Evolutionary conservation across 2,329 filamentous ascomycete genomes (phyloP).

Genomic region (Ceratocystis smalleyi): DNA sequence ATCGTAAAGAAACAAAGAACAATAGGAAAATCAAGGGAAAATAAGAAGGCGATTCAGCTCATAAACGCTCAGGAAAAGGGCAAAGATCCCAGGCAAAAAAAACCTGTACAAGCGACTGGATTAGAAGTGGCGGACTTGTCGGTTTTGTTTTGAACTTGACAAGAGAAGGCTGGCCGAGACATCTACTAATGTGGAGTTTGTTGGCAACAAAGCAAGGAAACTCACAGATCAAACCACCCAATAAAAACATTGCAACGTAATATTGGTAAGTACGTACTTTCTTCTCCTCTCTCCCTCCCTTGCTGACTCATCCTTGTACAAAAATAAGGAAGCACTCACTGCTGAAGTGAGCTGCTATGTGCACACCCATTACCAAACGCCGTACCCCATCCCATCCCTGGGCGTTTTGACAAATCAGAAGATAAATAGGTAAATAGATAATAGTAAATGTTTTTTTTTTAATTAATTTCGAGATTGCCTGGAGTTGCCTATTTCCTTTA

Average conservation of each 20-base stretch:
- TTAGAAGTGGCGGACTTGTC: not conserved
- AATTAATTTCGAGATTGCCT: no score
- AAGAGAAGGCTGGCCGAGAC: slow-evolving; percentile 6
- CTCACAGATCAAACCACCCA: slow-evolving; percentile 1
- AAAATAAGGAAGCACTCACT: no score
- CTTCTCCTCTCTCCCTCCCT: not conserved
- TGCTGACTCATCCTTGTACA: not conserved
- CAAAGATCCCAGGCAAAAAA: not conserved
- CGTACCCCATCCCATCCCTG: not conserved
- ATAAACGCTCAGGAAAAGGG: not conserved
- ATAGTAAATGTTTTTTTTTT: no score
- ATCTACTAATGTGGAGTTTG: slow-evolving; percentile 5
- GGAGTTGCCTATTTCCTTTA: no score
- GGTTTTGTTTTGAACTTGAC: slow-evolving; percentile 5
- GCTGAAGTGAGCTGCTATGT: not conserved
- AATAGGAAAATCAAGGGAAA: not conserved
- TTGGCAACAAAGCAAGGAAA: not conserved
- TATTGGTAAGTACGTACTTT: not conserved
- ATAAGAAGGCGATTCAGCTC: not conserved
- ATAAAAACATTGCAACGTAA: not conserved
- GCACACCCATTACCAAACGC: not conserved
- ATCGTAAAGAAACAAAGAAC: not conserved
- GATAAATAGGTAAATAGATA: not conserved
- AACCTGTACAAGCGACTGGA: not conserved
- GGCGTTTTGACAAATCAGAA: not conserved